A percentile compares a stretch with the other conserved stretches of the same genome.
phyloP scores from a whole-genome alignment of 345 rosid genomes.

The Arabidopsis arenosa region DNA sequence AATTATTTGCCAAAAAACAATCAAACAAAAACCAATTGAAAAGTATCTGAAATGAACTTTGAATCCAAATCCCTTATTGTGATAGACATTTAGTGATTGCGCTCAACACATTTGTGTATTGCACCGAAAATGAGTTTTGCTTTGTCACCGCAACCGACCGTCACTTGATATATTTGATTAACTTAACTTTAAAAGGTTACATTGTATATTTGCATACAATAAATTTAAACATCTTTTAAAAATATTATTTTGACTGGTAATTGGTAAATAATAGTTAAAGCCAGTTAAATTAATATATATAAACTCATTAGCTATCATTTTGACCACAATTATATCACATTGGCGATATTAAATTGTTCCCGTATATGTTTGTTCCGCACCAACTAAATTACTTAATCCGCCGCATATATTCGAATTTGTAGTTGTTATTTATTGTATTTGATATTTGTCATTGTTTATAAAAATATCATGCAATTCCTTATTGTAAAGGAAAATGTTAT shows the following conservation, averaged over 20 bases:
- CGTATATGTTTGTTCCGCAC: conserved; percentile 29
- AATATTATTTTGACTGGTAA: neutral
- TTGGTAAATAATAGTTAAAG: neutral
- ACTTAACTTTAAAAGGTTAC: neutral
- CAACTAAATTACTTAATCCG: conserved; percentile 28
- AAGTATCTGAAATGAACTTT: conserved; percentile 6
- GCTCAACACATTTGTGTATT: neutral
- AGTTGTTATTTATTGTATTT: neutral
- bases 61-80: neutral
- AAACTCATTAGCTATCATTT: neutral
- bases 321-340: conserved; percentile 17
- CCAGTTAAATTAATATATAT: too few relatives aligned
- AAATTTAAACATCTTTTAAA: neutral
- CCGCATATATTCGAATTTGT: conserved; percentile 14
- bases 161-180: neutral
- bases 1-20: neutral
- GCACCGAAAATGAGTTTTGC: neutral
- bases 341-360: conserved; percentile 8
- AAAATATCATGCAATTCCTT: neutral
- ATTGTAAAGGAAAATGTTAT: neutral
- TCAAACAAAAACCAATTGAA: neutral
- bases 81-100: neutral
- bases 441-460: neutral
- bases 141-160: neutral
- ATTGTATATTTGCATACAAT: too few relatives aligned